Evolutionary conservation across 441 rosid genomes (phyloP).

Genomic region (Daphne laureola): DNA sequence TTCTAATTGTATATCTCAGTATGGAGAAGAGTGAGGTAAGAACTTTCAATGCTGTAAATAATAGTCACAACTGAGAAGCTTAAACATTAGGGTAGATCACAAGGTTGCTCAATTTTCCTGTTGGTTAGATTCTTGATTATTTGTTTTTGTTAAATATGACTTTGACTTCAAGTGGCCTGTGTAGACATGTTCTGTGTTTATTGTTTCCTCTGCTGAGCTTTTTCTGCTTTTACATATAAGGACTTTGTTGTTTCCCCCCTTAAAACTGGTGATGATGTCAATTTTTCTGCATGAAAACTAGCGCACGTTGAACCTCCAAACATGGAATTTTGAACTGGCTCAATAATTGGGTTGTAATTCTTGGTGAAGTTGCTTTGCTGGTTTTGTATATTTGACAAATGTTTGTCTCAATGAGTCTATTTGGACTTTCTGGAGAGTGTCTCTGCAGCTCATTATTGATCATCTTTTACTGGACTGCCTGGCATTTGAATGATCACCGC

Average conservation of each 20-base stretch:
- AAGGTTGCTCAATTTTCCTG: too few species aligned
- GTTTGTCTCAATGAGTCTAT: conserved; percentile 5
- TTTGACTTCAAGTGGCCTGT: not conserved
- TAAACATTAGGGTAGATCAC: too few species aligned
- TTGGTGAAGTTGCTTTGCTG: conserved; percentile 1
- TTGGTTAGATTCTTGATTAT: too few species aligned
- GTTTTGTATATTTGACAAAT: conserved; percentile 2
- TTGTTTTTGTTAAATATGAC: not conserved
- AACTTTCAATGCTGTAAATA: too few species aligned
- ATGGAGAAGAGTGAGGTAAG: too few species aligned
- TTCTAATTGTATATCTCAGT: too few species aligned
- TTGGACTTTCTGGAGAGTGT: not conserved
- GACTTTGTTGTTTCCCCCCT: conserved; percentile 1
- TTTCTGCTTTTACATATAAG: too few species aligned
- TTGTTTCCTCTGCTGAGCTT: too few species aligned
- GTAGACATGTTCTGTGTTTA: conserved; percentile 4
- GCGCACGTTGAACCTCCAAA: not conserved
- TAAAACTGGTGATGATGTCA: not conserved
- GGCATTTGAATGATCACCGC: conserved; percentile 11
- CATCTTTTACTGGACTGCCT: conserved; percentile 1
- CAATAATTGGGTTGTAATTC: not conserved
- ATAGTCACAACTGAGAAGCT: too few species aligned
- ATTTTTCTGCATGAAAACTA: not conserved
- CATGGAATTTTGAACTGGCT: not conserved
- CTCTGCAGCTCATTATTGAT: not conserved